phyloP scores from a whole-genome alignment of 2,329 filamentous ascomycete species.

The Fusarium proliferatum region DNA sequence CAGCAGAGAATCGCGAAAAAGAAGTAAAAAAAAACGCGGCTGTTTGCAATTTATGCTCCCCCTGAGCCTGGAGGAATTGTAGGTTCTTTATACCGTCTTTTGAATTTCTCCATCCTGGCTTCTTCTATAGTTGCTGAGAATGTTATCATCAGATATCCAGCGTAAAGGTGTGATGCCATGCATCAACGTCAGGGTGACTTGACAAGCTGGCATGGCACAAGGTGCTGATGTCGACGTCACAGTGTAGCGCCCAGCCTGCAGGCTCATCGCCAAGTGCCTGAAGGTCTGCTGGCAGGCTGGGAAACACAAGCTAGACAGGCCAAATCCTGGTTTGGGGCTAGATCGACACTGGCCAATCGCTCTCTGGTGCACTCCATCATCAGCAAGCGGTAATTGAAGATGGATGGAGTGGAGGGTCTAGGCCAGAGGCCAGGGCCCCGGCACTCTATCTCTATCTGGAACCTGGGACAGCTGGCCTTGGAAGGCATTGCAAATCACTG shows the following conservation, averaged over 20 bases:
- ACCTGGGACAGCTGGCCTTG: slow-evolving; percentile 10
- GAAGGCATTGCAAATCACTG: slow-evolving; percentile 11
- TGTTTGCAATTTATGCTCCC: background rate
- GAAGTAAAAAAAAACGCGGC: slow-evolving; percentile 4
- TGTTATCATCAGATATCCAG: background rate
- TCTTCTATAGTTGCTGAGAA: background rate
- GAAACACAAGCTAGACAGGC: slow-evolving; percentile 1
- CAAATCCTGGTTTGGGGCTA: slow-evolving; percentile 36
- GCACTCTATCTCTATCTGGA: background rate
- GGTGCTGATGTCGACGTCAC: slow-evolving; percentile 42
- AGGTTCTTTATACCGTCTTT: background rate
- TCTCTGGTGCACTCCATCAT: slow-evolving; percentile 8
- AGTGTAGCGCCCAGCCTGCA: slow-evolving; percentile 25
- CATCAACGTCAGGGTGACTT: slow-evolving; percentile 17
- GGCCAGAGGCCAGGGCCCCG: background rate
- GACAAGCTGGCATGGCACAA: slow-evolving; percentile 25
- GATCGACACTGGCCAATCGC: slow-evolving; percentile 28
- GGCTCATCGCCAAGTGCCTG: slow-evolving; percentile 41
- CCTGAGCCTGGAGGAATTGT: background rate
- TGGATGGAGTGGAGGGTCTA: background rate
- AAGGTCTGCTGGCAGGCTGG: background rate
- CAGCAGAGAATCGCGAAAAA: background rate
- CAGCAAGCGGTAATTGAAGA: slow-evolving; percentile 19
- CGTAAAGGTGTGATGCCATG: slow-evolving; percentile 9
- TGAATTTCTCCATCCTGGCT: background rate